phyloP scores from a whole-genome alignment of 192 early-diverging fungal genomes.

The Mortierella alpina region DNA sequence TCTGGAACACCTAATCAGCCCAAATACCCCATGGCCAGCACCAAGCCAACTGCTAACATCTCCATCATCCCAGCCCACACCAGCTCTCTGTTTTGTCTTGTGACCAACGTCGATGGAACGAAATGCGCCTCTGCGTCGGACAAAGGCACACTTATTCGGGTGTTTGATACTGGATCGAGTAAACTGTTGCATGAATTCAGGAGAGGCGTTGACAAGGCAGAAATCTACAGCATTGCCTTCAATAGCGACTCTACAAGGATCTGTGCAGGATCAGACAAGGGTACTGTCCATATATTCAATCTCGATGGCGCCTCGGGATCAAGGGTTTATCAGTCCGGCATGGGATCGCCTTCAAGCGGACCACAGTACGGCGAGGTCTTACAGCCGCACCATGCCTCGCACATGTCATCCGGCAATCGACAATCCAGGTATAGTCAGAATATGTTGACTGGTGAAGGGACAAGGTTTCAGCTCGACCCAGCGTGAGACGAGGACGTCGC shows the following conservation, averaged over 20 bases:
- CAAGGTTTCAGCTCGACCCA: too few relatives aligned
- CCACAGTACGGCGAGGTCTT: constrained; percentile 67
- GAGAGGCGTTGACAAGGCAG: constrained; percentile 87
- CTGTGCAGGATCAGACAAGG: constrained; percentile 90
- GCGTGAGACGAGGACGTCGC: neutral
- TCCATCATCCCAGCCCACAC: constrained; percentile 88
- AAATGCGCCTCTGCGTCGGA: constrained; percentile 89
- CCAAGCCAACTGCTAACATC: constrained; percentile 67
- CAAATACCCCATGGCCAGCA: constrained; percentile 50
- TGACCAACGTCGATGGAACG: constrained; percentile 79
- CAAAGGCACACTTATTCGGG: constrained; percentile 91
- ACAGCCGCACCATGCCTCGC: constrained; percentile 19
- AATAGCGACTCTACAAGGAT: constrained; percentile 79
- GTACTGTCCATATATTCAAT: constrained; percentile 94
- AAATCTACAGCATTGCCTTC: constrained; percentile 92
- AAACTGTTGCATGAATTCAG: constrained; percentile 86
- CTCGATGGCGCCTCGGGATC: constrained; percentile 68
- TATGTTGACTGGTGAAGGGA: neutral
- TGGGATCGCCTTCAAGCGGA: constrained; percentile 48
- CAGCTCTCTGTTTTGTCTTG: constrained; percentile 79
- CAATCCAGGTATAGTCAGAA: constrained; percentile 54
- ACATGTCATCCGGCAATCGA: constrained; percentile 59
- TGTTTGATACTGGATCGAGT: constrained; percentile 83
- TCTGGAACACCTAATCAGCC: constrained; percentile 32
- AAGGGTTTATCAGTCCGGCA: constrained; percentile 51